Evolutionary conservation across 2,329 filamentous ascomycete species (phyloP), one percentile per base, ranked within the genome.

Genomic region (Penicillium oxalicum): DNA sequence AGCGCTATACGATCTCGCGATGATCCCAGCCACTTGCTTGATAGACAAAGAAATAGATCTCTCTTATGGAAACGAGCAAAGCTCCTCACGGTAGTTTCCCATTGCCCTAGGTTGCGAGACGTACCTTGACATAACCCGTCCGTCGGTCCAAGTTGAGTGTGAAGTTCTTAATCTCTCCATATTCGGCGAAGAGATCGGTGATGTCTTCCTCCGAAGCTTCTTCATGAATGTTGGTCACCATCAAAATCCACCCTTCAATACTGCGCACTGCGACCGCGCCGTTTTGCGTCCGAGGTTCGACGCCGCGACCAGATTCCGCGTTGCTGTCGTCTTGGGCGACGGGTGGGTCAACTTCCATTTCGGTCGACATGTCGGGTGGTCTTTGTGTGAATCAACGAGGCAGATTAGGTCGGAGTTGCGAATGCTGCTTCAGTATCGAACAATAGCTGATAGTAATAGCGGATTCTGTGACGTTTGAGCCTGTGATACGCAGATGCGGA

Each of bases 141-240:
- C 82, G 72, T 45, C 82, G 75, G 64, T 85, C 82, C 55, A 85
- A 65, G 61, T 84, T 84, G 70, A 85, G 68, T 61, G 82, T 82
- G 60, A 84, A 67, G 61, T 84, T 84, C 74, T 83, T 84, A 61
- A 85, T 83, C 61, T 83, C 79, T 48, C 82, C 82, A 57, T 79
- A 82, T 52, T 85, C 82, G 51, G 79, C 81, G 63, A 85, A 85
- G 59, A 84, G 66, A 57, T 85, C 82, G 46, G 79, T 80, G 26
- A 85, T 67, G 54, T 84, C 82, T 66, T 85, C 82, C 63, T 85
- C 82, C n/a, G 75, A 79, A 8, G 82, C 80, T 63, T 85, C 82
- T 62, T 84, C 82, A 58, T 85, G 81, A 33, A 85, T 79, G 56
- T 85, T 84, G n/a, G 81, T 82, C 47, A 77, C 81, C n/a, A 84